These are phyloP conservation scores for Zymoseptoria tritici DNA, from an alignment of 2,329 filamentous ascomycete species.

Conservation along the genomic window DNA sequence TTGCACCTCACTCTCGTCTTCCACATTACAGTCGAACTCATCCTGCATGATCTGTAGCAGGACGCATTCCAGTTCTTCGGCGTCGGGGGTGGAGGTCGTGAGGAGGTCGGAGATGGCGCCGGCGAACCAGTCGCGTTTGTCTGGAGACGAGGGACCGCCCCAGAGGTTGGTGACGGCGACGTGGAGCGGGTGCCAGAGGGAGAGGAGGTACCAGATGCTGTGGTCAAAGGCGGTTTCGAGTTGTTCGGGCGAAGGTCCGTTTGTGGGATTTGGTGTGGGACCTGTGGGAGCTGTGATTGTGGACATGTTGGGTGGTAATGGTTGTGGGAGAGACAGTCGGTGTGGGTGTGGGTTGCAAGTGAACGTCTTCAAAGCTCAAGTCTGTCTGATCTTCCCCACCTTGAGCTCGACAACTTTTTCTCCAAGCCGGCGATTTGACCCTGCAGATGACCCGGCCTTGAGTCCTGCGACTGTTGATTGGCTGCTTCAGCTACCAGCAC, in stretches of 20 bases:
- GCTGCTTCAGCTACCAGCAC: not conserved
- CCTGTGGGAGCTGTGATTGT: conserved; percentile 4
- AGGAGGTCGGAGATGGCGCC: conserved; percentile 80
- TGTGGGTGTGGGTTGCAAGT: not conserved
- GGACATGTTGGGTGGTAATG: conserved; percentile 7
- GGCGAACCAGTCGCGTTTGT: conserved; percentile 96
- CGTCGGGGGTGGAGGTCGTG: conserved; percentile 55
- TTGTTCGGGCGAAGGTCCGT: conserved; percentile 19
- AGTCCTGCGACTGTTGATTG: not conserved
- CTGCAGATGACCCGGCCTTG: not conserved
- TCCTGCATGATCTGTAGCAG: conserved; percentile 87
- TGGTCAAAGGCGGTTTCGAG: conserved; percentile 57
- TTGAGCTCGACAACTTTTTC: not conserved
- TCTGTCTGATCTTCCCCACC: not conserved
- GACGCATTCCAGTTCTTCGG: conserved; percentile 73
- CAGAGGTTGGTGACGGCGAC: conserved; percentile 81
- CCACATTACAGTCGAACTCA: conserved; percentile 88
- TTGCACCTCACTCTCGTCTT: conserved; percentile 74
- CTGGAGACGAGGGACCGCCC: conserved; percentile 72
- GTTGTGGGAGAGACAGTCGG: not conserved
- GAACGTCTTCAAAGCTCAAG: not conserved
- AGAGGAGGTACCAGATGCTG: conserved; percentile 73
- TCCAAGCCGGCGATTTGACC: not conserved
- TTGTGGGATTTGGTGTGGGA: conserved; percentile 4
- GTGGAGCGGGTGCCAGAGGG: conserved; percentile 81